Evolutionary conservation across 495 filamentous ascomycete species (phyloP).

Genomic region (Astrothelium macrocarpum): DNA sequence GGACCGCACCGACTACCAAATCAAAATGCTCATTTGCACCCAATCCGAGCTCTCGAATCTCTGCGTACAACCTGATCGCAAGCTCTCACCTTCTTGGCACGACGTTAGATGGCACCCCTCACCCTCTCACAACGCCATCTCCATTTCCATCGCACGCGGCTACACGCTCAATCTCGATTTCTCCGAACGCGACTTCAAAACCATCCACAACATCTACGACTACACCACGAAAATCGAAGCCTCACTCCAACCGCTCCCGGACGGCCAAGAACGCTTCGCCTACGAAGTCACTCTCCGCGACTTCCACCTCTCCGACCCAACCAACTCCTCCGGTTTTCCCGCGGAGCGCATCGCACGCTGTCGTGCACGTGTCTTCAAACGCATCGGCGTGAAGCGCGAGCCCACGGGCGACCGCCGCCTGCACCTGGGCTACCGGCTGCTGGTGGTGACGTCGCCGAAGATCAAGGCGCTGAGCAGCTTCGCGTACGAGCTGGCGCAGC

Average conservation of each 20-base stretch:
- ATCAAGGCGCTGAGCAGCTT: conserved; percentile 66
- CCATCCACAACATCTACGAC: conserved; percentile 69
- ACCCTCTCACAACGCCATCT: conserved; percentile 47
- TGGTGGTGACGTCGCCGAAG: conserved; percentile 62
- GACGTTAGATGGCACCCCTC: conserved; percentile 67
- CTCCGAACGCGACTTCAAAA: conserved; percentile 61
- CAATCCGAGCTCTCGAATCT: conserved; percentile 68
- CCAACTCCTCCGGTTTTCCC: conserved; percentile 58
- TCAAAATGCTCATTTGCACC: conserved; percentile 61
- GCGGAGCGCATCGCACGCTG: conserved; percentile 60
- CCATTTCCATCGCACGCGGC: conserved; percentile 56
- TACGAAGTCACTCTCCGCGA: conserved; percentile 55
- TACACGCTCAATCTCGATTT: conserved; percentile 60
- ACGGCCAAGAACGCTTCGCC: conserved; percentile 53
- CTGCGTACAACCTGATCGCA: conserved; percentile 57
- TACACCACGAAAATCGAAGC: conserved; percentile 64
- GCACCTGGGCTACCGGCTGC: conserved; percentile 67
- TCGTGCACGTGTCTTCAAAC: conserved; percentile 63
- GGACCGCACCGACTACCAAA: conserved; percentile 52
- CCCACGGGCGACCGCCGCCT: conserved; percentile 56
- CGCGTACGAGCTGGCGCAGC: conserved; percentile 50
- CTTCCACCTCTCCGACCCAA: conserved; percentile 67
- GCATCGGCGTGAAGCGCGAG: conserved; percentile 48
- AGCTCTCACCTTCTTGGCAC: conserved; percentile 64
- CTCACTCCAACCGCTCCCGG: conserved; percentile 45